Evolutionary conservation across 768 basidiomycete species (phyloP), one percentile per base, ranked within the genome.

Genomic region (Phlegmacium glaucopus): DNA sequence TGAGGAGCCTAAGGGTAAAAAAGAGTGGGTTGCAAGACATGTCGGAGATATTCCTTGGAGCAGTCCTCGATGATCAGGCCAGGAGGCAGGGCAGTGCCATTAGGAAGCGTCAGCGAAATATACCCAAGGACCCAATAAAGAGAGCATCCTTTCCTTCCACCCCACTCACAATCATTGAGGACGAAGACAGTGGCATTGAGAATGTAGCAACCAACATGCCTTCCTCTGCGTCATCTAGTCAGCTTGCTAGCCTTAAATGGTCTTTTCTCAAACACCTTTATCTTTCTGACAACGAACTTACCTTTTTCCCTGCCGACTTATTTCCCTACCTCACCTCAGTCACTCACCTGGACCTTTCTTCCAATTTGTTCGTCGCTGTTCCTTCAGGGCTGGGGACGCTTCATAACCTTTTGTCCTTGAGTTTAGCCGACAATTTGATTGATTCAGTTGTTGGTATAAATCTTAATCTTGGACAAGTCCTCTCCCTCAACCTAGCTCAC

Each of bases 401-500:
- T 17, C 80, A 84, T 59, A 87, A 85, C 52, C 87, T 99, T 44
- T 67, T 82, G 45, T 90, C 88, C n/a, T 84, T 99, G 56, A 94
- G 96, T 67, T 80, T 99, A n/a, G 77, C 90, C 12, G 88, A 94
- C 66, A 99, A 99, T 70, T 91, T 99, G 82, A 93, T 99, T 55
- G 93, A 95, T 63, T 94, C 94, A 13, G 86, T 98, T 13, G 79
- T 94, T 4, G 88, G 90, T 25, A 90, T 96, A 48, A 89, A 93
- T 60, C 78, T 79, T 30, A 80, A 83, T 44, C 77, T 97, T 30
- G 90, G 90, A 1, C 82, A 85, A 51, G 75, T 96, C 18, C 72
- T 85, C 13, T 72, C 77, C 6, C 72, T 98, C 57, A 93, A 95
- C 65, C 75, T 98, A 13, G 78, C 89, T 1, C 72, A 77, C 45